Evolutionary conservation across 306 rosid species (phyloP).

Genomic region (Vigna angularis): DNA sequence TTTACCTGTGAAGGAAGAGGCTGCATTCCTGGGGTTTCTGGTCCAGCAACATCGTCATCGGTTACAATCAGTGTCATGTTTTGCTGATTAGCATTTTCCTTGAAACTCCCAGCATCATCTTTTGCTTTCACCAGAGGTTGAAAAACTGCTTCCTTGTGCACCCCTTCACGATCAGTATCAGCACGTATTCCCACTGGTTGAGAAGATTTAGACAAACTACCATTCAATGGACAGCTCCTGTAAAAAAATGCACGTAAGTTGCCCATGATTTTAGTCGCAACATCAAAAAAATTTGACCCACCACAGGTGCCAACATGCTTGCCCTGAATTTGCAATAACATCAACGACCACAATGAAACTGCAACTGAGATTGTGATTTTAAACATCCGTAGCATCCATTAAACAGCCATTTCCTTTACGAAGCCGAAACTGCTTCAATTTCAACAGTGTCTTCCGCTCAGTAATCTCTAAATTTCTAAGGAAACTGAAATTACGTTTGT

Average conservation of each 20-base stretch:
- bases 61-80: conserved; percentile 40
- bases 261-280: neutral
- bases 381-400: neutral
- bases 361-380: neutral
- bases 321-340: neutral
- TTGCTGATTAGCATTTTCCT: conserved; percentile 41
- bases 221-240: conserved; percentile 58
- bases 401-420: conserved; percentile 1
- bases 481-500: neutral
- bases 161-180: conserved; percentile 41
- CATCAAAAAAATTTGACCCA: neutral
- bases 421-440: neutral
- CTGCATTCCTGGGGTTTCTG: conserved; percentile 82
- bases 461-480: conserved; percentile 3
- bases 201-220: conserved; percentile 38
- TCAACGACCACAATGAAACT: neutral
- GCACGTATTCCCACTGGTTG: conserved; percentile 36
- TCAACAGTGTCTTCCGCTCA: neutral
- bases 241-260: conserved; percentile 1
- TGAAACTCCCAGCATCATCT: conserved; percentile 39
- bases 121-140: conserved; percentile 42
- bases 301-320: neutral
- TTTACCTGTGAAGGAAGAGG: conserved; percentile 64
- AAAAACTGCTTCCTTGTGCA: conserved; percentile 43
- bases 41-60: conserved; percentile 59